Evolutionary conservation across 1,139 yeast genomes (phyloP), one percentile per base, ranked within the genome.

Genomic region (Diutina neorugosa): DNA sequence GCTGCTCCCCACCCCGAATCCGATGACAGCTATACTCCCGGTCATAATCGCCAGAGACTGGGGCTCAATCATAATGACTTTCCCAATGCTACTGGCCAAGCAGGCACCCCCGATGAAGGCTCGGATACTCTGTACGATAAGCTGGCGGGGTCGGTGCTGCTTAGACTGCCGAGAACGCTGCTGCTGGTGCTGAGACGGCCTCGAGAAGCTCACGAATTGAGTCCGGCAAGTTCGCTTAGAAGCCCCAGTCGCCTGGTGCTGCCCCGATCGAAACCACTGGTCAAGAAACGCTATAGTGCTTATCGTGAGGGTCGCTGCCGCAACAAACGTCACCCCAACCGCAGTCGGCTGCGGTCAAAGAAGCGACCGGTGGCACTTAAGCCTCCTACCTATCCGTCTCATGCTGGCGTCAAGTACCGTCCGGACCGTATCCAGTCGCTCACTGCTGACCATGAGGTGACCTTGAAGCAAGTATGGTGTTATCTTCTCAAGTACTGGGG

Each of bases 401-500:
- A 34, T 23, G 27, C 16, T 8, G 40, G 40, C 12, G 40, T 46
- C 40, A 25, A 46, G 21, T 46, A 27, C 21, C 50, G 50, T 8
- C 37, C 77, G 4, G 91, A 91, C 12, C 76, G 86, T 59, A 72
- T 80, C 51, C 80, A 78, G 57, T 76, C 81, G 25, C 70, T 88
- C 51, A 76, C 82, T 12, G 67, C 73, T 1, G 82, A 80, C 46
- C 84, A 87, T 66, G 94, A 86, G 61, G 69, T 76, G 53, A 73
- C 73, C 44, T 73, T 89, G 59, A 88, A 88, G 67, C 91, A 86
- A 62, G 74, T 83, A 52, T 86, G 94, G 93, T 81, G 86, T 46
- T 77, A 81, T 57, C 62, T 84, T 50, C 69, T 87, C 56, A 78
- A 77, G 55, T 79, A 74, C 54, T 76, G 82, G 71, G 93, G 89